Conservation (phyloP, 2,329 filamentous ascomycete genomes). For the Ceratocystis ficicola region DNA sequence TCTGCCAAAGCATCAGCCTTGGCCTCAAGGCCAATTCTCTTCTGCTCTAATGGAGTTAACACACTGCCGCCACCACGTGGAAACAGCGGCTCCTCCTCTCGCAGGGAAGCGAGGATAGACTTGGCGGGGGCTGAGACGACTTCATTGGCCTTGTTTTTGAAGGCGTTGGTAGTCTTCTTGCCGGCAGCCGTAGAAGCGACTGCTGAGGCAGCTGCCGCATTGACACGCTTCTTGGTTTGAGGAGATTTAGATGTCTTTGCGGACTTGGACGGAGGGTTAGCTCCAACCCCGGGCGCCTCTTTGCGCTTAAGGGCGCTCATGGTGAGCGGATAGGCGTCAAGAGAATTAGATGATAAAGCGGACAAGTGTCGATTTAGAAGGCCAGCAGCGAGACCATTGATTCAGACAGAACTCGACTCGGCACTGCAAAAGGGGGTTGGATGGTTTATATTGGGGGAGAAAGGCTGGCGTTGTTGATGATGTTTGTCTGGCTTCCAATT, state of each 20-base stretch:
- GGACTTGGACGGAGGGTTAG: slow-evolving; percentile 38
- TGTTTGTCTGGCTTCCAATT: slow-evolving; percentile 9
- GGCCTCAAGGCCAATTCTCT: slow-evolving; percentile 89
- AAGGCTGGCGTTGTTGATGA: neutral
- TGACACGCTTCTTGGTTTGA: slow-evolving; percentile 38
- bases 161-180: slow-evolving; percentile 28
- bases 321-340: slow-evolving; percentile 8
- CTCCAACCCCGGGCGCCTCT: slow-evolving; percentile 42
- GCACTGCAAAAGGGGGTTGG: slow-evolving; percentile 6
- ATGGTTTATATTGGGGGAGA: neutral
- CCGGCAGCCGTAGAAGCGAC: slow-evolving; percentile 23
- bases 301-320: slow-evolving; percentile 50
- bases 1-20: slow-evolving; percentile 87
- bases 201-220: slow-evolving; percentile 6
- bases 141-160: slow-evolving; percentile 29
- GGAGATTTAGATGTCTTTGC: slow-evolving; percentile 37
- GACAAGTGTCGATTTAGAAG: slow-evolving; percentile 13
- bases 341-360: slow-evolving; percentile 18
- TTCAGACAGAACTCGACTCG: slow-evolving; percentile 10
- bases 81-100: slow-evolving; percentile 79
- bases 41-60: slow-evolving; percentile 85
- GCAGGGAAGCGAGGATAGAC: slow-evolving; percentile 38
- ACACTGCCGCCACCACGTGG: slow-evolving; percentile 85
- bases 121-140: slow-evolving; percentile 29
- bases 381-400: slow-evolving; percentile 8